Base-by-base conservation (phyloP, 179 eudicot species). In the Amaranthus tricolor region DNA sequence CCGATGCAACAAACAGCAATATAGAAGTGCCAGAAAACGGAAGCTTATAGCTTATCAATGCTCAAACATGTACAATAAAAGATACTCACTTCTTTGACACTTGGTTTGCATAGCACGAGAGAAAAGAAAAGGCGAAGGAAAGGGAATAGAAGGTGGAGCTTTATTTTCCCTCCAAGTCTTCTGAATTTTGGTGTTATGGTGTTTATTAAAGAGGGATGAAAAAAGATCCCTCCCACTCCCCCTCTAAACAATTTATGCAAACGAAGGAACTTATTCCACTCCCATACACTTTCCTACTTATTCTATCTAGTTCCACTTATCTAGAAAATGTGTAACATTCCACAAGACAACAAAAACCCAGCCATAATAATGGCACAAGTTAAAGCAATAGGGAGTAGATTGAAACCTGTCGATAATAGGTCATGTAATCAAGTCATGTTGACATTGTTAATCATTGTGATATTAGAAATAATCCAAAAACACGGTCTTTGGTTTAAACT, bases 11-110 rank as follows among this genome's bases (percentile, higher is more conserved):
- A 2, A 50, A 43, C 5, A 54, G 44, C 44, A 48, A n/a, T 24
- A 50, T 16, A 53, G 21, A 44, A 72, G 66, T 24, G 24, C 65
- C 72, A 65, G 51, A 55, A 71, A 60, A 10, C 7, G 17, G 53
- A 74, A 60, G 43, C 43, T 66, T 20, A 17, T 8, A 65, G 48
- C n/a, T 9, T 8, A 15, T 14, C 31, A 17, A 66, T n/a, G 8
- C 5, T 5, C 51, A 50, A 48, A 66, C 40, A 48, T 63, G 67
- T 19, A 63, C 9, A 43, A 15, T 63, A 63, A 40, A 14, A 5
- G 11, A 11, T 4, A 31, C 31, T 1, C 11, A 31, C 7, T 13
- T 63, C 3, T 2, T 31, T 31, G 3, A 31, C 40, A 31, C 40
- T 31, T 31, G 2, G 40, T 31, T 31, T 31, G 40, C 40, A 31